These are phyloP conservation scores for Pneumocystis murina DNA, from an alignment of 1,139 yeast species.

Conservation along the genomic window DNA sequence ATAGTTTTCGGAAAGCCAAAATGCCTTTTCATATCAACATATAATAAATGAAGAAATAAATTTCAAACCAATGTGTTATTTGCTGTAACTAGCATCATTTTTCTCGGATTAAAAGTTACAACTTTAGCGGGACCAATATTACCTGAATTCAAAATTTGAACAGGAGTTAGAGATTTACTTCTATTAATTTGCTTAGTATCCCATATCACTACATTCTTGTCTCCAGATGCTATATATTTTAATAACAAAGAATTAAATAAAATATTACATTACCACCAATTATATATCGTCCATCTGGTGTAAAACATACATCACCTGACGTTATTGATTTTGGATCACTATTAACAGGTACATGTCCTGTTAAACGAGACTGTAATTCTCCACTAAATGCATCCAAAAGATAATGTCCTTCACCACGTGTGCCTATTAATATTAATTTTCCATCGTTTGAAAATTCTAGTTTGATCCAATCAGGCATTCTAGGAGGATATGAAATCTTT, in stretches of 20 bases:
- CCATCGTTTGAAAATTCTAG: constrained; percentile 78
- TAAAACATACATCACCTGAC: constrained; percentile 48
- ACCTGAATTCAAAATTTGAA: constrained; percentile 22
- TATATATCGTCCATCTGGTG: constrained; percentile 70
- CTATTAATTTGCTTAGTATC: constrained; percentile 30
- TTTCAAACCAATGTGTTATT: constrained; percentile 30
- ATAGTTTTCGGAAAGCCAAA: not conserved
- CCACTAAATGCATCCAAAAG: constrained; percentile 65
- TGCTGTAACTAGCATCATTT: constrained; percentile 66
- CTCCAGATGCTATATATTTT: constrained; percentile 20
- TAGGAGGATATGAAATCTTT: constrained; percentile 21
- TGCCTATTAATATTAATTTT: constrained; percentile 50
- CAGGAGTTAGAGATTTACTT: constrained; percentile 19
- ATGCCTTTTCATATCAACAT: not conserved
- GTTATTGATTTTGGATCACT: constrained; percentile 5
- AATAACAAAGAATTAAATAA: not conserved
- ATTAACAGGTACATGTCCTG: constrained; percentile 25
- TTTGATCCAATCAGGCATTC: constrained; percentile 36
- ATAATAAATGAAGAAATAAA: not conserved
- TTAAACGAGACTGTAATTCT: constrained; percentile 36
- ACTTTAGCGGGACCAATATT: constrained; percentile 39
- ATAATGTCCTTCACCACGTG: constrained; percentile 40
- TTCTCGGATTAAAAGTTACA: constrained; percentile 61
- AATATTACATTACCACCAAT: constrained; percentile 33
- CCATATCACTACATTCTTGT: constrained; percentile 46